These are phyloP conservation scores for Schizophyllum amplum DNA, from an alignment of 1,284 basidiomycete species.

Conservation along the genomic window DNA sequence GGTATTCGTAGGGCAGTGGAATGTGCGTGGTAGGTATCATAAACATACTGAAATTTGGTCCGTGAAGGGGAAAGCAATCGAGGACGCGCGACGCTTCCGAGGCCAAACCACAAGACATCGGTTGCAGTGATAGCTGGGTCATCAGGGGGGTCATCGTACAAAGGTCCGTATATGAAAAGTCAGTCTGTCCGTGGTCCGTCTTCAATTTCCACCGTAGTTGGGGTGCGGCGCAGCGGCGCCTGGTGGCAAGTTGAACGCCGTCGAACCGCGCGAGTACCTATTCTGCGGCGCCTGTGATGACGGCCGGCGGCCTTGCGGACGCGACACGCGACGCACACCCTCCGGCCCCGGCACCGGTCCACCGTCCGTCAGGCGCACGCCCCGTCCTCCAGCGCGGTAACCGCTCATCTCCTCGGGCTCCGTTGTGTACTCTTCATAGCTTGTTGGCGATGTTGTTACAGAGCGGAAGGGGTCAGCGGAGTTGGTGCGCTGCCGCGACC, in stretches of 20 bases:
- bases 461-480: constrained; percentile 4
- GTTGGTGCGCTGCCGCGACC: constrained; percentile 14
- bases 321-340: constrained; percentile 63
- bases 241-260: constrained; percentile 50
- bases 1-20: too few relatives aligned
- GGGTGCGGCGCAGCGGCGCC: constrained; percentile 65
- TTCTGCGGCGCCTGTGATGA: constrained; percentile 61
- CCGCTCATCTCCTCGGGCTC: constrained; percentile 4
- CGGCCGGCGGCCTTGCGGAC: constrained; percentile 42
- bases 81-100: too few relatives aligned
- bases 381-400: constrained; percentile 30
- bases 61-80: too few relatives aligned
- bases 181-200: too few relatives aligned
- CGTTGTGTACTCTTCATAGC: not conserved
- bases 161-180: too few relatives aligned
- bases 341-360: constrained; percentile 75
- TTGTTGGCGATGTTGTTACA: constrained; percentile 10
- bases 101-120: constrained; percentile 27
- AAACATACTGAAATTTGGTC: too few relatives aligned
- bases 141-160: constrained; percentile 24
- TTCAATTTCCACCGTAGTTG: constrained; percentile 19
- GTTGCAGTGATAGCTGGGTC: constrained; percentile 39
- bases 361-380: constrained; percentile 68
- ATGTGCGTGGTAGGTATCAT: too few relatives aligned
- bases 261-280: constrained; percentile 60